Evolutionary conservation across 306 rosid genomes (phyloP).

Genomic region (Begonia masoniana): DNA sequence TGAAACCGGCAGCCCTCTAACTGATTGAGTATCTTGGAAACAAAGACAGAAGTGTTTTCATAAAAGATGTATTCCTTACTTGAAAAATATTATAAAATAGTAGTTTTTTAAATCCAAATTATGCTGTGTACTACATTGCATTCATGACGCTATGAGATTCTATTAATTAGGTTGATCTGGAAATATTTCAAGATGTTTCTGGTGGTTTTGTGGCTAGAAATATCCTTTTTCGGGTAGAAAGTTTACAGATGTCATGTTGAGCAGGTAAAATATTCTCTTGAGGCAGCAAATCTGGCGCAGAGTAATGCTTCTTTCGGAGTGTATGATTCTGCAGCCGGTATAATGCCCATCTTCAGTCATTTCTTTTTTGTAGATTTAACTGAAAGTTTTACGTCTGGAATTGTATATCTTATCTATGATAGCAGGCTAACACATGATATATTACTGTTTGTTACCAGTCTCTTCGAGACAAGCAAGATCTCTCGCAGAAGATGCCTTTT

Average conservation of each 20-base stretch:
- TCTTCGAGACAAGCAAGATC: conserved; percentile 91
- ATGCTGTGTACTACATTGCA: too few relatives aligned
- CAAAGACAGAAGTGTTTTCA: too few relatives aligned
- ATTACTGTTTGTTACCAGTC: conserved; percentile 32
- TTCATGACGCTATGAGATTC: neutral
- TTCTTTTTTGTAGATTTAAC: conserved; percentile 2
- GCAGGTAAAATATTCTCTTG: conserved; percentile 82
- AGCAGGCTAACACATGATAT: conserved; percentile 12
- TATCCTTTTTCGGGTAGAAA: too few relatives aligned
- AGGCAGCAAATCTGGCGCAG: conserved; percentile 78
- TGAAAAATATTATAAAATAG: too few relatives aligned
- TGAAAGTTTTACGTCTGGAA: conserved; percentile 1
- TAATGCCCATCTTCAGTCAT: conserved; percentile 1
- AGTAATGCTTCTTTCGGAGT: conserved; percentile 62
- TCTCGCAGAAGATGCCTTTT: conserved; percentile 92
- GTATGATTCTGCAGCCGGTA: conserved; percentile 82
- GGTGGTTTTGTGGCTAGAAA: conserved; percentile 1
- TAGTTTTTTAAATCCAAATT: too few relatives aligned
- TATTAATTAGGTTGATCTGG: too few relatives aligned
- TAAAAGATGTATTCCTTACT: too few relatives aligned
- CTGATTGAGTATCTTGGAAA: too few relatives aligned
- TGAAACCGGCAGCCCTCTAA: too few relatives aligned
- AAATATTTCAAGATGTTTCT: too few relatives aligned
- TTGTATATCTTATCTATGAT: neutral
- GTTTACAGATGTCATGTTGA: conserved; percentile 4